Evolutionary conservation across 2,329 filamentous ascomycete species (phyloP), one percentile per base, ranked within the genome.

Genomic region (Blumeria graminis): DNA sequence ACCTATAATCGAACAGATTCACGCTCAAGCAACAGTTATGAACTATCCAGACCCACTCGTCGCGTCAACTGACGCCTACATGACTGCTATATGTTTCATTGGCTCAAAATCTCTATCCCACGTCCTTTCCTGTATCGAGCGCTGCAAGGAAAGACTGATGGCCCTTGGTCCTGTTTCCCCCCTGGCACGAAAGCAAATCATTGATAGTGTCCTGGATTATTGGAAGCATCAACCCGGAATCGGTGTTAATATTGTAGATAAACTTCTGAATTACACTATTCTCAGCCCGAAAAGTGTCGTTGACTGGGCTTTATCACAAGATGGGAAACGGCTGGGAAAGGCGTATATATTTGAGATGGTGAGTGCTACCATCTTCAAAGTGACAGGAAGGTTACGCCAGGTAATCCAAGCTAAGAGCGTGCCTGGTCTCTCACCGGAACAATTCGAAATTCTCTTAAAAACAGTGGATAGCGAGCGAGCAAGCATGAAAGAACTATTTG

Each of bases 21-120:
- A 94, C 65, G 74, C 81, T n/a, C 76, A 84, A 63, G 89, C 89
- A 41, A 71, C 77, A 8, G 79, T 82, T 57, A 75, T 76, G 50
- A 80, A 81, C 4, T 72, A 89, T 35, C 63, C 70, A 0, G 88
- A 95, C 59, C 83, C 88, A 3, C 73, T 92, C 43, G 78, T 94
- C 14, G 76, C 82, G n/a, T 92, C 86, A 60, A 94, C 88, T 4
- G 92, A 96, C 66, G 88, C 88, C 43, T 94, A 94, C 65, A 82
- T 94, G 65, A 98, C 90, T 0, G 82, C 86, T 18, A 89, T 98
- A 62, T 92, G 90, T 71, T 92, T 81, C 70, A 82, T 95, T 53
- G 92, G 92, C 48, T 89, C 86, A 61, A 98, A 98, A 70, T 95
- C 90, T 0, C 78, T 98, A 35, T 95, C 89, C 11, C 92, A 98